Evolutionary conservation across 805 yeast genomes (phyloP).

Genomic region (Metschnikowia henanensis): DNA sequence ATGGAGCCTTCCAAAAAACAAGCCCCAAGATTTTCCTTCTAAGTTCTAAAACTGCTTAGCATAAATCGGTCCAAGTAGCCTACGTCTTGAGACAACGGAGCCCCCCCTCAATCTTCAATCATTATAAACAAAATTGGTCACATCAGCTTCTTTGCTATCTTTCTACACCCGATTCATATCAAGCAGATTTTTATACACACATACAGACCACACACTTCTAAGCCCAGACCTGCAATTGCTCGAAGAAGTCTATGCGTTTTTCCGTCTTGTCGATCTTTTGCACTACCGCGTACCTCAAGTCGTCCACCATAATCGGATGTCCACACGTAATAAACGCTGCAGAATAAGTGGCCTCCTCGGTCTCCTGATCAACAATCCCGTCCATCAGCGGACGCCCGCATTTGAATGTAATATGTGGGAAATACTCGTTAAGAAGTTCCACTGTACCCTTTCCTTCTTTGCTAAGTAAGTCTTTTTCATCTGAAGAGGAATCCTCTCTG

Average conservation of each 20-base stretch:
- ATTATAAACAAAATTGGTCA: too few relatives aligned
- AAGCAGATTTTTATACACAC: too few relatives aligned
- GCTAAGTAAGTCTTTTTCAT: constrained; percentile 5
- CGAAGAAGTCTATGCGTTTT: constrained; percentile 21
- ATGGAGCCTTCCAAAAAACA: too few relatives aligned
- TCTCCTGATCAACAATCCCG: constrained; percentile 35
- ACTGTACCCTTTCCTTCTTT: constrained; percentile 5
- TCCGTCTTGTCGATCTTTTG: constrained; percentile 18
- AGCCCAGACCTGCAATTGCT: constrained; percentile 26
- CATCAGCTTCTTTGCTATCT: too few relatives aligned
- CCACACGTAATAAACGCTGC: constrained; percentile 37
- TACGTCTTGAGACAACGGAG: too few relatives aligned
- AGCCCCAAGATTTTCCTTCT: too few relatives aligned
- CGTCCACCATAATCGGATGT: constrained; percentile 35
- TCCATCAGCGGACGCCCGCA: constrained; percentile 47
- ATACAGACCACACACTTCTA: too few relatives aligned
- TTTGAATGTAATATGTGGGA: constrained; percentile 20
- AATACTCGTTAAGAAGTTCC: constrained; percentile 11
- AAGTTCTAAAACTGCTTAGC: too few relatives aligned
- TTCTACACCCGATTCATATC: neutral
- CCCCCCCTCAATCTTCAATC: too few relatives aligned
- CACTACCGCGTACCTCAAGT: constrained; percentile 24
- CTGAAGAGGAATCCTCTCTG: constrained; percentile 9
- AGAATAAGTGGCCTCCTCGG: constrained; percentile 41
- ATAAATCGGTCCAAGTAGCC: too few relatives aligned